phyloP scores from a whole-genome alignment of 2,329 filamentous ascomycete genomes.

The Aspergillus persii region DNA sequence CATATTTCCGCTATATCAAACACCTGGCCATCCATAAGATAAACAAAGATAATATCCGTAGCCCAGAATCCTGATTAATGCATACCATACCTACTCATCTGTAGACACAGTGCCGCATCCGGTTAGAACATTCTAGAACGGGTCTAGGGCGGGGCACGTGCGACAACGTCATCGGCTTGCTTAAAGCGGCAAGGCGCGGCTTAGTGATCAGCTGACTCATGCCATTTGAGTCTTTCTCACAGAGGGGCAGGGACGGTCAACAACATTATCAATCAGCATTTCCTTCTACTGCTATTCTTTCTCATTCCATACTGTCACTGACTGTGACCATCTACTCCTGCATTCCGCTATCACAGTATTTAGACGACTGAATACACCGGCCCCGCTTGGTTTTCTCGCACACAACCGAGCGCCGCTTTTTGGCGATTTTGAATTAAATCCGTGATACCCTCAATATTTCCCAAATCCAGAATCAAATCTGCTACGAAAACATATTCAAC shows the following conservation, averaged over 20 bases:
- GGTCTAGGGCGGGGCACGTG: slow-evolving; percentile 7
- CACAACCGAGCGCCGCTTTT: slow-evolving; percentile 1
- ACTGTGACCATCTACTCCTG: not conserved
- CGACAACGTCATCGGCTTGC: slow-evolving; percentile 16
- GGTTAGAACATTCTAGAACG: not conserved
- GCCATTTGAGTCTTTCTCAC: not conserved
- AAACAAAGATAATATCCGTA: too few relatives aligned
- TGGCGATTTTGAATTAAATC: not conserved
- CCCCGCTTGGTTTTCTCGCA: not conserved
- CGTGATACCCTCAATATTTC: slow-evolving; percentile 4
- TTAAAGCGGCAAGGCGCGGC: slow-evolving; percentile 18
- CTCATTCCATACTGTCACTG: not conserved
- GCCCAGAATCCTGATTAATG: too few relatives aligned
- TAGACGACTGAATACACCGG: not conserved
- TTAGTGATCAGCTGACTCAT: slow-evolving; percentile 12
- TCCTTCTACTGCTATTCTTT: not conserved
- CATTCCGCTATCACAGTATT: not conserved
- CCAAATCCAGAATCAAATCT: not conserved
- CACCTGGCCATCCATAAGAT: too few relatives aligned
- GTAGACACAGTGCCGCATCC: not conserved
- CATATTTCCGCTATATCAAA: too few relatives aligned
- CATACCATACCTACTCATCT: not conserved
- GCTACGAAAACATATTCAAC: not conserved
- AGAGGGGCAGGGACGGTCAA: slow-evolving; percentile 3
- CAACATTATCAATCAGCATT: not conserved